A percentile compares a stretch with the other conserved stretches of the same genome.
Conservation (phyloP, 1,284 basidiomycete genomes). For the Bjerkandera adusta region DNA sequence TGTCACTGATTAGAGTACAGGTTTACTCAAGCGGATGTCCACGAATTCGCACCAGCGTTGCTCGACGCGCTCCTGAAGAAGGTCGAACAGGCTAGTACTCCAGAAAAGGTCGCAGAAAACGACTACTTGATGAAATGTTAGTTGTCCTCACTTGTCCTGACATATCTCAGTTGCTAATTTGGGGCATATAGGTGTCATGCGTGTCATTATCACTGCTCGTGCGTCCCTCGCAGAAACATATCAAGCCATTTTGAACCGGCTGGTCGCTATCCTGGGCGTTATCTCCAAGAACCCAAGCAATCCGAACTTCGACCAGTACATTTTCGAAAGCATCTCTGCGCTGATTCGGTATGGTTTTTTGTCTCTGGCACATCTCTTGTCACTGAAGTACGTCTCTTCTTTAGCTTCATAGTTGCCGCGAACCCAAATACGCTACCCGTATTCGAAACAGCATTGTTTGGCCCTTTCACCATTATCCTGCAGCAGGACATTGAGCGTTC, state of each 20-base stretch:
- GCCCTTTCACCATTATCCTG: slow-evolving; percentile 86
- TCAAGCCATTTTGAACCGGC: slow-evolving; percentile 66
- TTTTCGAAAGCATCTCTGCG: slow-evolving; percentile 93
- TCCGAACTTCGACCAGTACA: slow-evolving; percentile 96
- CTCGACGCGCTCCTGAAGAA: slow-evolving; percentile 79
- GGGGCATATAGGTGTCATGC: slow-evolving; percentile 73
- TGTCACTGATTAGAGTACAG: slow-evolving; percentile 36
- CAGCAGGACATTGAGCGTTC: slow-evolving; percentile 90
- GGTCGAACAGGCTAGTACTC: slow-evolving; percentile 80
- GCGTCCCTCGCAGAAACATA: slow-evolving; percentile 73
- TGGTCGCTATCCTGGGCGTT: slow-evolving; percentile 81
- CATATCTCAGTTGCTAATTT: slow-evolving; percentile 5
- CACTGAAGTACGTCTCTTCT: neutral
- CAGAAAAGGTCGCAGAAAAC: slow-evolving; percentile 96
- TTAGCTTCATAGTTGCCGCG: slow-evolving; percentile 78
- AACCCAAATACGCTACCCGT: slow-evolving; percentile 62
- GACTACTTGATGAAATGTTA: slow-evolving; percentile 97
- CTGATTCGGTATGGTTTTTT: slow-evolving; percentile 68
- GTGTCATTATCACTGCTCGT: slow-evolving; percentile 88
- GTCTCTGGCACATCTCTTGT: neutral
- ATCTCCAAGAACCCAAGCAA: slow-evolving; percentile 97
- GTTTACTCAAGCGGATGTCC: slow-evolving; percentile 85
- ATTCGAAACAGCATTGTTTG: slow-evolving; percentile 86
- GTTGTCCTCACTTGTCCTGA: slow-evolving; percentile 23
- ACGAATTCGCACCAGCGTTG: slow-evolving; percentile 76